Conservation (phyloP, 257 asterid species). For the Forsythia viridissima region DNA sequence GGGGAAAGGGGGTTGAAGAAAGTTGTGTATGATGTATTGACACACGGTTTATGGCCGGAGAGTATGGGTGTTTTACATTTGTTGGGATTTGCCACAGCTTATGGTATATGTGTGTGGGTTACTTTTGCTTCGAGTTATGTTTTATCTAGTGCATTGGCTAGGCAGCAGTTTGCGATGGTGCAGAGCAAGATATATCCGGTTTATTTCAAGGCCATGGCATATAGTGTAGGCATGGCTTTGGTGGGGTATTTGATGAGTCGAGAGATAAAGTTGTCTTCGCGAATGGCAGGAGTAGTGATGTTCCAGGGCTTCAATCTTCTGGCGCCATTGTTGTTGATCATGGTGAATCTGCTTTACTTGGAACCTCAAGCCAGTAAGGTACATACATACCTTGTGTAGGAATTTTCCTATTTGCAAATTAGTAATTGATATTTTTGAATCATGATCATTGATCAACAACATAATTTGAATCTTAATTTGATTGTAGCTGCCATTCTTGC, state of each 20-base stretch:
- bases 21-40: slow-evolving; percentile 30
- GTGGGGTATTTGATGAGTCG: slow-evolving; percentile 53
- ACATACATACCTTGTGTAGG: neutral
- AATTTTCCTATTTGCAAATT: neutral
- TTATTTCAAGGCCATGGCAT: slow-evolving; percentile 75
- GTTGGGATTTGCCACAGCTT: slow-evolving; percentile 61
- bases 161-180: slow-evolving; percentile 67
- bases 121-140: slow-evolving; percentile 74
- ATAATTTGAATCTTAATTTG: no score
- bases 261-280: neutral
- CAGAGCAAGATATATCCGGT: slow-evolving; percentile 78
- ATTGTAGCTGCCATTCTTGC: neutral
- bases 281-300: slow-evolving; percentile 4
- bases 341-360: slow-evolving; percentile 53
- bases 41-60: slow-evolving; percentile 28
- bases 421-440: no score
- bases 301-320: slow-evolving; percentile 48
- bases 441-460: no score
- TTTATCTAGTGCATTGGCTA: slow-evolving; percentile 57
- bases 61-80: slow-evolving; percentile 38
- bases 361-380: slow-evolving; percentile 87
- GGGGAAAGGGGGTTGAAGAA: slow-evolving; percentile 42
- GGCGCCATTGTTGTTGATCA: slow-evolving; percentile 41
- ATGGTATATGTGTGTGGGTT: slow-evolving; percentile 75
- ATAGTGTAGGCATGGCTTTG: slow-evolving; percentile 50